These are phyloP conservation scores for Candida pseudoviswanathii DNA, from an alignment of 1,139 yeast species.

Conservation along the genomic window DNA sequence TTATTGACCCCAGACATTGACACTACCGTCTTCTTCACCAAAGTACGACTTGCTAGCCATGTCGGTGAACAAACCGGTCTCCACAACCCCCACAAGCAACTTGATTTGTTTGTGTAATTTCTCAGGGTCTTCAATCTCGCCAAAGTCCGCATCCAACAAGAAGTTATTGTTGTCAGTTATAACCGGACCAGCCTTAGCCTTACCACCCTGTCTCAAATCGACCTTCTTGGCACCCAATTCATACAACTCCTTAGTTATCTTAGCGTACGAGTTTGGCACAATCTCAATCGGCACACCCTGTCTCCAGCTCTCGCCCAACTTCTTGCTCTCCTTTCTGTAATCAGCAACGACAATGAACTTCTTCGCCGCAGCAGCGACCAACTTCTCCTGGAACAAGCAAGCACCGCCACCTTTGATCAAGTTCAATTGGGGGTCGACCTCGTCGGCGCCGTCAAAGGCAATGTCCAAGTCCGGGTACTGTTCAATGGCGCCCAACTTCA, in stretches of 20 bases:
- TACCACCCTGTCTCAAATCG: slow-evolving; percentile 78
- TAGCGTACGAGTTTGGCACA: slow-evolving; percentile 84
- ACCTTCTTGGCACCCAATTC: slow-evolving; percentile 68
- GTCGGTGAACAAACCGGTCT: slow-evolving; percentile 82
- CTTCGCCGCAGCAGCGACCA: slow-evolving; percentile 81
- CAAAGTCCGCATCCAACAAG: slow-evolving; percentile 92
- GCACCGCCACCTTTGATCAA: slow-evolving; percentile 99
- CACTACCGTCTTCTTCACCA: slow-evolving; percentile 79
- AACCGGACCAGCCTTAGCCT: slow-evolving; percentile 97
- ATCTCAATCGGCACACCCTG: slow-evolving; percentile 96
- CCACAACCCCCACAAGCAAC: slow-evolving; percentile 89
- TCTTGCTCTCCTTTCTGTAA: slow-evolving; percentile 70
- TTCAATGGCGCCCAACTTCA: slow-evolving; percentile 78
- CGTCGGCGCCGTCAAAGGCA: slow-evolving; percentile 99
- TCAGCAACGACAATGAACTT: slow-evolving; percentile 91
- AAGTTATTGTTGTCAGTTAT: slow-evolving; percentile 96
- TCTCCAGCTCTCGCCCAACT: slow-evolving; percentile 78
- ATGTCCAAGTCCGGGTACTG: slow-evolving; percentile 80
- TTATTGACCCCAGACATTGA: slow-evolving; percentile 24
- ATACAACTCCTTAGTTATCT: slow-evolving; percentile 65
- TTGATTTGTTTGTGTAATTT: slow-evolving; percentile 68
- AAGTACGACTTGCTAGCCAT: slow-evolving; percentile 83
- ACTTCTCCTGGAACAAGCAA: slow-evolving; percentile 93
- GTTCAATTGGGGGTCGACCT: slow-evolving; percentile 77
- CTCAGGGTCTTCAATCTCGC: slow-evolving; percentile 64